These are phyloP conservation scores for Golubevia sp. DNA, from an alignment of 1,284 basidiomycete genomes.

Conservation along the genomic window DNA sequence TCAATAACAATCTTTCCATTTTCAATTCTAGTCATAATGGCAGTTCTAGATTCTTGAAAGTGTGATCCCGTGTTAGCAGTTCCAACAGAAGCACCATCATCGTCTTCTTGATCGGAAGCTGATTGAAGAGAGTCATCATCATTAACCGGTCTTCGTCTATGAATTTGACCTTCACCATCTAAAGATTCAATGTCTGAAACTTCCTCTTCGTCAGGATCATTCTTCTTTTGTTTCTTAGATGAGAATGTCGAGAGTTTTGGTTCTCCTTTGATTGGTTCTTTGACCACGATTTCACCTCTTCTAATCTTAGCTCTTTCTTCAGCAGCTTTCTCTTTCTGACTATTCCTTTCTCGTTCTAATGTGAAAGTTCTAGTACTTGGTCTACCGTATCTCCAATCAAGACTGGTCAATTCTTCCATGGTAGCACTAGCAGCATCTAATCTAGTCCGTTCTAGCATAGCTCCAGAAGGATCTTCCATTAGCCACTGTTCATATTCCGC, in stretches of 20 bases:
- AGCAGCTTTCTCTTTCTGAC: conserved; percentile 28
- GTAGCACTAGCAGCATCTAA: neutral
- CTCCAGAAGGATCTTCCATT: conserved; percentile 15
- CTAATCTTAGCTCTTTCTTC: conserved; percentile 13
- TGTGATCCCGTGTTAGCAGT: conserved; percentile 30
- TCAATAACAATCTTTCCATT: conserved; percentile 57
- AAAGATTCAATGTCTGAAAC: conserved; percentile 13
- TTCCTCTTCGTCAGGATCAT: conserved; percentile 1
- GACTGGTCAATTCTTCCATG: conserved; percentile 5
- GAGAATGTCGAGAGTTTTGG: neutral
- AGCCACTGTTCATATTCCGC: conserved; percentile 29
- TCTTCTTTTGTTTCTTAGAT: conserved; percentile 3
- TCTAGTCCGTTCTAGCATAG: neutral
- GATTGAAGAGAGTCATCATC: conserved; percentile 8
- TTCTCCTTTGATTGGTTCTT: neutral
- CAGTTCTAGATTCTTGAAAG: conserved; percentile 49
- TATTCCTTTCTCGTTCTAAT: conserved; percentile 33
- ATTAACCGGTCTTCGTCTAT: conserved; percentile 17
- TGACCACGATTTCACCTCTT: conserved; percentile 9
- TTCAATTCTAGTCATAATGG: conserved; percentile 54
- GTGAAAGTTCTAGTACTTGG: conserved; percentile 50
- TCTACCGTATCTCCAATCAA: conserved; percentile 18
- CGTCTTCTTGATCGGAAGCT: conserved; percentile 10
- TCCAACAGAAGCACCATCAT: conserved; percentile 16
- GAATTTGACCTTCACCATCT: conserved; percentile 23